Evolutionary conservation across 257 asterid genomes (phyloP).

Genomic region (Echium plantagineum): DNA sequence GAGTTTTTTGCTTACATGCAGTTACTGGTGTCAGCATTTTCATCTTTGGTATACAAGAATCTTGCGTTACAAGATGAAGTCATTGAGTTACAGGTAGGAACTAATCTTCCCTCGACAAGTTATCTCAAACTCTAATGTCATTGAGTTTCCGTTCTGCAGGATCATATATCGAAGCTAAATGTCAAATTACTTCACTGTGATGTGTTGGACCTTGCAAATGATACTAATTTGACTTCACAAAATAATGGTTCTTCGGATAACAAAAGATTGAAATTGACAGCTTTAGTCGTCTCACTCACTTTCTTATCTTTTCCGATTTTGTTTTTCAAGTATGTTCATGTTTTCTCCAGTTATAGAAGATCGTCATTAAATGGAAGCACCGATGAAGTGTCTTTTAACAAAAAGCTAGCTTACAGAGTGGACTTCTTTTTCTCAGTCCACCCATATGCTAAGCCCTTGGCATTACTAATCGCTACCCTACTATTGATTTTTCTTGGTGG

Average conservation of each 20-base stretch:
- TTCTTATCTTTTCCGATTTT: slow-evolving; percentile 52
- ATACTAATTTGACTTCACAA: slow-evolving; percentile 14
- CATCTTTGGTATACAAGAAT: slow-evolving; percentile 43
- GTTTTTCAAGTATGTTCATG: slow-evolving; percentile 53
- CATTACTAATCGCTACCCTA: slow-evolving; percentile 67
- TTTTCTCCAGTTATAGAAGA: slow-evolving; percentile 49
- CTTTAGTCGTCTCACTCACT: slow-evolving; percentile 42
- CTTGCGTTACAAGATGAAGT: slow-evolving; percentile 39
- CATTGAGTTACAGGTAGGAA: slow-evolving; percentile 45
- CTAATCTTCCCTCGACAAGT: background rate
- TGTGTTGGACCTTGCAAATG: slow-evolving; percentile 28
- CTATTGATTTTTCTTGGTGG: slow-evolving; percentile 70
- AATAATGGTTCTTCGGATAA: slow-evolving; percentile 20
- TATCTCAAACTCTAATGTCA: slow-evolving; percentile 10
- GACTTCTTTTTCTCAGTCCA: slow-evolving; percentile 62
- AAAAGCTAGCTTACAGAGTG: slow-evolving; percentile 69
- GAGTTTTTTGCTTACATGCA: slow-evolving; percentile 26
- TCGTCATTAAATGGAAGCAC: slow-evolving; percentile 28
- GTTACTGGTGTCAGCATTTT: slow-evolving; percentile 33
- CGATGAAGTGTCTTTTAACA: slow-evolving; percentile 61
- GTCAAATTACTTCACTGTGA: slow-evolving; percentile 35
- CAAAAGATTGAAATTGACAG: slow-evolving; percentile 38
- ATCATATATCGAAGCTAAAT: slow-evolving; percentile 47
- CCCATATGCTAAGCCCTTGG: slow-evolving; percentile 79
- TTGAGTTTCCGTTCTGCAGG: slow-evolving; percentile 31